Base-by-base conservation (phyloP, 163 green algal species). In the Trebouxia gelatinosa region DNA sequence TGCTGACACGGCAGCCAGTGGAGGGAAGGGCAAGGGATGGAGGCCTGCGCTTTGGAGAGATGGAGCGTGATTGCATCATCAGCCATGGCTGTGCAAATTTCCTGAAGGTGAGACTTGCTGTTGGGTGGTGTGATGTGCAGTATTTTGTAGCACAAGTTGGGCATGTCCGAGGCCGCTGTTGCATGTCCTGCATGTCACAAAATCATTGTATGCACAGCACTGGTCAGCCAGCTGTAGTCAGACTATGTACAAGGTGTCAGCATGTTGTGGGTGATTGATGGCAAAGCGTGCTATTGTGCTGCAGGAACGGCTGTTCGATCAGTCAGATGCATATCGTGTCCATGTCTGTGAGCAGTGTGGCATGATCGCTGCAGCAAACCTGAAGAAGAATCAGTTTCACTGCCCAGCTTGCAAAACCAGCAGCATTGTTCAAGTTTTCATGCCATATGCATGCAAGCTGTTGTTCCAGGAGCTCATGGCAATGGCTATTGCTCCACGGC, bases 1-100 rank as follows among this genome's bases (percentile, higher is more conserved):
- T 98, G 65, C 90, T 99, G 32, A 98, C 94, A 35, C 80, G 96
- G 48, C 96, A 99, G 89, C 96, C 96, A 17, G 93, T 95, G 37
- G 96, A 99, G 87, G 96, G 96, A 0, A 87, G 96, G 37, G 90
- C 91, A 7, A 76, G 70, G 1, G 94, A 98, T 70, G 96, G 96
- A 34, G 96, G 96, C 5, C 89, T 99, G 83, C 90, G 96, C 61
- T 98, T 99, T 79, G 96, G 96, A 19, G 96, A 99, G 89, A 99
- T 99, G 96, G 96, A 99, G 90, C 88, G 96, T 19, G 96, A 98
- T 86, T 99, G 96, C 90, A 99, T 99, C 89, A 98, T 99, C 87
- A 92, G 86, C 32, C 96, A 99, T 85, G 96, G 96, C 81, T 88
- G 91, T 38, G 92, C 94, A 11, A 79, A 90, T 37, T 99, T 99